phyloP scores from a whole-genome alignment of 2,329 filamentous ascomycete species.

The Colletotrichum phormii region DNA sequence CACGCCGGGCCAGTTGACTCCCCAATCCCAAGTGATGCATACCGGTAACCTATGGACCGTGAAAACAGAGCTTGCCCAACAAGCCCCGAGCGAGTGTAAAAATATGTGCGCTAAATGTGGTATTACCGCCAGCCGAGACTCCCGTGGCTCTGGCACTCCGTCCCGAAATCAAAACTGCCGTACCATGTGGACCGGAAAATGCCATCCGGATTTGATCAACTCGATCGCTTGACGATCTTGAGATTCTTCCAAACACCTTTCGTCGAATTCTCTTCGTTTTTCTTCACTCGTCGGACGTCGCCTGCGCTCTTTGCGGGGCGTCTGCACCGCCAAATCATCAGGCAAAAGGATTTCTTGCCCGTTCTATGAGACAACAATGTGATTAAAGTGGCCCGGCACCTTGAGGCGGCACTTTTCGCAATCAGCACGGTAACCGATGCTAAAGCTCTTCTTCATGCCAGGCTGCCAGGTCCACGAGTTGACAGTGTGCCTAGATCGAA shows the following conservation, averaged over 20 bases:
- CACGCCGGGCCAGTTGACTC: slow-evolving; percentile 12
- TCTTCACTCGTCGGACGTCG: background rate
- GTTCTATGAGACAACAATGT: slow-evolving; percentile 75
- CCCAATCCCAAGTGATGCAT: slow-evolving; percentile 16
- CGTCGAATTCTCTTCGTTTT: background rate
- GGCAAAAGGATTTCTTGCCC: slow-evolving; percentile 21
- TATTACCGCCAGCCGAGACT: slow-evolving; percentile 23
- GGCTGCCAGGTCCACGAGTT: slow-evolving; percentile 71
- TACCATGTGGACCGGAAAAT: background rate
- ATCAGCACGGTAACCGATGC: slow-evolving; percentile 82
- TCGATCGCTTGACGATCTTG: background rate
- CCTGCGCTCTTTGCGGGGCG: slow-evolving; percentile 11
- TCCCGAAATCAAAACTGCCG: slow-evolving; percentile 10
- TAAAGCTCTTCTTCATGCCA: slow-evolving; percentile 77
- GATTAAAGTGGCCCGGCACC: slow-evolving; percentile 84
- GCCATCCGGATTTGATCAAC: background rate
- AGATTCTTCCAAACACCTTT: background rate
- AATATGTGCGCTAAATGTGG: slow-evolving; percentile 27
- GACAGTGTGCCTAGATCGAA: slow-evolving; percentile 68
- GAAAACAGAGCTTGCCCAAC: background rate
- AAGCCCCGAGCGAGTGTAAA: slow-evolving; percentile 25
- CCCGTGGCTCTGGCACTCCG: background rate
- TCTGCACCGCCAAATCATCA: background rate
- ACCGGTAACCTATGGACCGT: slow-evolving; percentile 17
- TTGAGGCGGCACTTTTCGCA: slow-evolving; percentile 82